phyloP scores from a whole-genome alignment of 2,329 filamentous ascomycete species.

The Aspergillus vadensis region DNA sequence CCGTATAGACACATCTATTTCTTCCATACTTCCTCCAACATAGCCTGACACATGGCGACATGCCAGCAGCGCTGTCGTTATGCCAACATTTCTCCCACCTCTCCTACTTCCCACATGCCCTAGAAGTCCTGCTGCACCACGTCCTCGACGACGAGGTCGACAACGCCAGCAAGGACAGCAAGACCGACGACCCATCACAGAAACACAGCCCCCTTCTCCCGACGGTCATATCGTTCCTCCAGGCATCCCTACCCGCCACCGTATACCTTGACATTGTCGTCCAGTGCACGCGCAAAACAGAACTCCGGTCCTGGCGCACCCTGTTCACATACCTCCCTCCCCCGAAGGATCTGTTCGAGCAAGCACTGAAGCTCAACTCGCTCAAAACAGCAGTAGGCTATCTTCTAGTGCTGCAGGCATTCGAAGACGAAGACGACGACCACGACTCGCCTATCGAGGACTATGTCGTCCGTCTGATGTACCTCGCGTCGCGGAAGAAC shows the following conservation, averaged over 20 bases:
- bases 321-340: slow-evolving; percentile 89
- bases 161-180: slow-evolving; percentile 43
- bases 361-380: slow-evolving; percentile 79
- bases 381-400: slow-evolving; percentile 96
- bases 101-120: slow-evolving; percentile 87
- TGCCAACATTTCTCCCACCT: slow-evolving; percentile 84
- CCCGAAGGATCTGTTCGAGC: slow-evolving; percentile 88
- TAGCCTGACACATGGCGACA: slow-evolving; percentile 73
- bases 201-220: slow-evolving; percentile 44
- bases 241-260: slow-evolving; percentile 67
- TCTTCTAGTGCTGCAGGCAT: slow-evolving; percentile 87
- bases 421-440: slow-evolving; percentile 55
- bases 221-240: slow-evolving; percentile 63
- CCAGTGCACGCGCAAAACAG: slow-evolving; percentile 95
- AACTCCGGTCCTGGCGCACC: slow-evolving; percentile 91
- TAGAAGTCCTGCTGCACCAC: slow-evolving; percentile 89
- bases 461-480: slow-evolving; percentile 74
- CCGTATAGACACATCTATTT: slow-evolving; percentile 78
- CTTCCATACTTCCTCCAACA: slow-evolving; percentile 83
- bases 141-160: slow-evolving; percentile 96
- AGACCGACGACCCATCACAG: slow-evolving; percentile 27
- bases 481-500: slow-evolving; percentile 75
- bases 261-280: slow-evolving; percentile 92
- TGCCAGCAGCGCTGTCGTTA: slow-evolving; percentile 76
- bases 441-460: slow-evolving; percentile 57